These are phyloP conservation scores for Clarireedia paspali DNA, from an alignment of 2,329 filamentous ascomycete genomes.

Conservation along the genomic window DNA sequence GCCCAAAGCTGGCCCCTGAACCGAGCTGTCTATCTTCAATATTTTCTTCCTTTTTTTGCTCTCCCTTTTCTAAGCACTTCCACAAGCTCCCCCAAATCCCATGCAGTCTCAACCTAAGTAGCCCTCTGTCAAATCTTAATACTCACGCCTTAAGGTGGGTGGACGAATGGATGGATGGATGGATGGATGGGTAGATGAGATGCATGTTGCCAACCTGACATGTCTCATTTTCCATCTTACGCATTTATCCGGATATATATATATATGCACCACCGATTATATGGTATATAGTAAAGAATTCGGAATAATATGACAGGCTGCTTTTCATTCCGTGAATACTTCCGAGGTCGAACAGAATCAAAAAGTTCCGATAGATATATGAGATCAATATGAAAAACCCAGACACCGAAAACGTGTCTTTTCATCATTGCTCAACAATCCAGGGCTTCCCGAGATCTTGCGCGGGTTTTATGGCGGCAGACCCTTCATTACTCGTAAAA, in stretches of 20 bases:
- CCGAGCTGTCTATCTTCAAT: no score
- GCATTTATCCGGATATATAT: neutral
- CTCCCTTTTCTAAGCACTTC: no score
- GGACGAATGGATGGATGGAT: no score
- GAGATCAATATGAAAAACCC: neutral
- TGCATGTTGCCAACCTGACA: neutral
- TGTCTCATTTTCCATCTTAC: neutral
- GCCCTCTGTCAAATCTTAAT: no score
- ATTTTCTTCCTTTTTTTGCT: no score
- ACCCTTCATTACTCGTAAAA: neutral
- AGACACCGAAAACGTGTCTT: neutral
- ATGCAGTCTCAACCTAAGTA: no score
- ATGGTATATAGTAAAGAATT: neutral
- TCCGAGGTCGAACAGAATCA: neutral
- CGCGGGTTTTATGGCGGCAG: neutral
- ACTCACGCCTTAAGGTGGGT: no score
- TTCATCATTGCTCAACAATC: neutral
- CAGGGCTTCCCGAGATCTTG: neutral
- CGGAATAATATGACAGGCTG: neutral
- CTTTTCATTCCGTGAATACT: neutral
- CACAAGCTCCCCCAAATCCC: no score
- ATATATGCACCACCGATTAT: neutral
- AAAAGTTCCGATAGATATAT: neutral
- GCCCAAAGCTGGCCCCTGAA: no score
- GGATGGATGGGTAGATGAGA: neutral